Percentiles rank a stretch among this genome's conserved stretches.
phyloP scores from a whole-genome alignment of 306 rosid species.

The Dryas alaskensis region DNA sequence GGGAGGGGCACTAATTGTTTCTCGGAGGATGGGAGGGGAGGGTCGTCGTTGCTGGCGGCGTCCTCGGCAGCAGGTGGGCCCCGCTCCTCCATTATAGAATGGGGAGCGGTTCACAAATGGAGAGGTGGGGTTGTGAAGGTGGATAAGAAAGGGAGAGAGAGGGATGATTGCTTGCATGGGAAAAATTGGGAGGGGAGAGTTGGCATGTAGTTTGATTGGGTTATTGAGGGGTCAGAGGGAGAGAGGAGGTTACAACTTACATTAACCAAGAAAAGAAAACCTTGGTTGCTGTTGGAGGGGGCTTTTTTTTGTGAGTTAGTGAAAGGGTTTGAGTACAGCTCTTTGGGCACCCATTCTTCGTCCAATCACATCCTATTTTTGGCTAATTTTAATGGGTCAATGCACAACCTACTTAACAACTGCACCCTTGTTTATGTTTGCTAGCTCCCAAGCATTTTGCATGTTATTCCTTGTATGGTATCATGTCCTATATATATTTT shows the following conservation, averaged over 20 bases:
- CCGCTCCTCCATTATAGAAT: slow-evolving; percentile 50
- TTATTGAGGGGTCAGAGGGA: slow-evolving; percentile 18
- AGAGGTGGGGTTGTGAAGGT: slow-evolving; percentile 10
- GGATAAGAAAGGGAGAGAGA: slow-evolving; percentile 5
- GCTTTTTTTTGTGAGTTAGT: background rate
- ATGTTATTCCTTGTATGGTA: background rate
- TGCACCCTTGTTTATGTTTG: background rate
- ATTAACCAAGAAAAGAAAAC: slow-evolving; percentile 16
- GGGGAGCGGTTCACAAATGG: slow-evolving; percentile 24
- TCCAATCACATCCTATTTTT: background rate
- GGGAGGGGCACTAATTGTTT: slow-evolving; percentile 1
- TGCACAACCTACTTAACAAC: background rate
- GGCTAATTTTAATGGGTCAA: slow-evolving; percentile 19
- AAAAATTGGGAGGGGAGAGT: slow-evolving; percentile 16
- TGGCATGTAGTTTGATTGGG: slow-evolving; percentile 13
- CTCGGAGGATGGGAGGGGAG: background rate
- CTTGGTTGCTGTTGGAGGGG: no score
- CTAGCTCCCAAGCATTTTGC: background rate
- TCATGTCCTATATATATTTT: background rate
- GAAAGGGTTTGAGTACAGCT: slow-evolving; percentile 8
- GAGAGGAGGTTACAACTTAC: slow-evolving; percentile 21
- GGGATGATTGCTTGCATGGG: slow-evolving; percentile 31
- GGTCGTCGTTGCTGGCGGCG: background rate
- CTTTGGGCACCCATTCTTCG: background rate
- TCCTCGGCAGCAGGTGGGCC: slow-evolving; percentile 2